These are phyloP conservation scores for Quercus variabilis DNA, from an alignment of 306 rosid species.

Conservation along the genomic window DNA sequence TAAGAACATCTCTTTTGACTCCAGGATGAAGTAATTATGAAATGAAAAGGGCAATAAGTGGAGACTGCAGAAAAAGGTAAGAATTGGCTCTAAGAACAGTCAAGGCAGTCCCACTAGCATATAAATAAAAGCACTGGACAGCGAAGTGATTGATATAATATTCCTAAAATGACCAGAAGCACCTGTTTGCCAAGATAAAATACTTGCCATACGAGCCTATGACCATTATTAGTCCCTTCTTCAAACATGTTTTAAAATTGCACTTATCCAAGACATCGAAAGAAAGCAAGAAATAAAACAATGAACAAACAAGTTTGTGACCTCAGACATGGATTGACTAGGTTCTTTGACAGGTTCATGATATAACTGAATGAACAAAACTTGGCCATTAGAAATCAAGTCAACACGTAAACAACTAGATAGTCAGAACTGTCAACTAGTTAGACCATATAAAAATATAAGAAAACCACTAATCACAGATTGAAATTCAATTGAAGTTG, in stretches of 20 bases:
- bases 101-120: not conserved
- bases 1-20: not conserved
- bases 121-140: not conserved
- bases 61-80: not conserved
- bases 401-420: not conserved
- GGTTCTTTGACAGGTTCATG: not conserved
- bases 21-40: not conserved
- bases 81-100: not conserved
- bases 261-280: not conserved
- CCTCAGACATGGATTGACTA: not conserved
- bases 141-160: not conserved
- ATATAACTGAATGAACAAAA: not conserved
- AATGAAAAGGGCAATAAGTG: not conserved
- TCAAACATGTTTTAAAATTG: not conserved
- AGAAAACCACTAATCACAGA: not conserved
- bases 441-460: not conserved
- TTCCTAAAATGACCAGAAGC: not conserved
- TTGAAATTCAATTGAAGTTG: not conserved
- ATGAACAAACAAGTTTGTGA: not conserved
- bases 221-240: not conserved
- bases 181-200: no score
- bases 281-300: not conserved
- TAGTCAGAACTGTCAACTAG: not conserved
- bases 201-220: no score
- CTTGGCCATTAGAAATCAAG: not conserved